Evolutionary conservation across 2,329 filamentous ascomycete species (phyloP).

Genomic region (Cyphellophora attinorum): DNA sequence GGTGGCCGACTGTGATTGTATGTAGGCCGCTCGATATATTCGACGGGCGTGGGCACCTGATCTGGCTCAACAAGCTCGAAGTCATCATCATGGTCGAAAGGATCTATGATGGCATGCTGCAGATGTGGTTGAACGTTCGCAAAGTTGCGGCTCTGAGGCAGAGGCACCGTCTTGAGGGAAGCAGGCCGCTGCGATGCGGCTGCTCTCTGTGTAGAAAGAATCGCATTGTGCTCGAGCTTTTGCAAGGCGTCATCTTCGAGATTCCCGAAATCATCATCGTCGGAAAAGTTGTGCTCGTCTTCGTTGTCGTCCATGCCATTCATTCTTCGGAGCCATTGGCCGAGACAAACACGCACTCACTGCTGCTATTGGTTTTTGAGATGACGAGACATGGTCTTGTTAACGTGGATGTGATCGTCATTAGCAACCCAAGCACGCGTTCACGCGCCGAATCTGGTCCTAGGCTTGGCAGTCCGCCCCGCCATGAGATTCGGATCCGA

Average conservation of each 20-base stretch:
- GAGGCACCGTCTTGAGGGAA: constrained; percentile 4
- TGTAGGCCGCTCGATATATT: constrained; percentile 14
- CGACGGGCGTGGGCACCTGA: constrained; percentile 17
- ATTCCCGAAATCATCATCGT: constrained; percentile 35
- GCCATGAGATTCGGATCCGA: too few relatives aligned
- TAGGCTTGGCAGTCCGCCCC: too few relatives aligned
- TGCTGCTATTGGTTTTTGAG: too few relatives aligned
- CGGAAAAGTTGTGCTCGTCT: constrained; percentile 35
- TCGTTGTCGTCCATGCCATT: constrained; percentile 36
- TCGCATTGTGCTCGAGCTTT: constrained; percentile 36
- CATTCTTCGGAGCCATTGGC: constrained; percentile 16
- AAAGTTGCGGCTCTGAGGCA: constrained; percentile 7
- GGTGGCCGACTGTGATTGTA: constrained; percentile 4
- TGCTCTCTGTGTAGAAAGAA: constrained; percentile 29
- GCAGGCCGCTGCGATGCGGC: constrained; percentile 2
- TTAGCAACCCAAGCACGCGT: too few relatives aligned
- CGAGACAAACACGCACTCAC: constrained; percentile 2
- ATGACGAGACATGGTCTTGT: too few relatives aligned
- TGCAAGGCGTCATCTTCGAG: constrained; percentile 32
- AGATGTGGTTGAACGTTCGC: constrained; percentile 4
- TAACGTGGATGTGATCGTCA: too few relatives aligned
- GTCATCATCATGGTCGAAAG: constrained; percentile 27
- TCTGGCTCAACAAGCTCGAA: constrained; percentile 32
- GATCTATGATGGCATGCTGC: constrained; percentile 13
- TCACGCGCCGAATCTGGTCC: too few relatives aligned